Evolutionary conservation across 768 basidiomycete genomes (phyloP).

Genomic region (Rhizopogon sp.): DNA sequence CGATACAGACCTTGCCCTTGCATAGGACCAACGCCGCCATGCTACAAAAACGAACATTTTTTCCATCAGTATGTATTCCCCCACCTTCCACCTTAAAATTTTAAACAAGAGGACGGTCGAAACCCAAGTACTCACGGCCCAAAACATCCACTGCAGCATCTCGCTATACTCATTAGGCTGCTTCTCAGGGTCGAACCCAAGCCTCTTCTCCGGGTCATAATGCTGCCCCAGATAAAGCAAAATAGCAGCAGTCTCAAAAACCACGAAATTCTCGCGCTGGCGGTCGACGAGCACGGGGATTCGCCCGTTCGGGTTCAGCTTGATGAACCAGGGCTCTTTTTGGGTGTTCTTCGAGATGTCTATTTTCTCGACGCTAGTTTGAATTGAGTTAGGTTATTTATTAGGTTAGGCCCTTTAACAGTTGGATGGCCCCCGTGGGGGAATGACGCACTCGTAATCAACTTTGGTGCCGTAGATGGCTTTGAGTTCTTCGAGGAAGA

Average conservation of each 20-base stretch:
- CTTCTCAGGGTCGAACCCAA: conserved; percentile 31
- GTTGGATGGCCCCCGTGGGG: no score
- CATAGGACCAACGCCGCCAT: conserved; percentile 33
- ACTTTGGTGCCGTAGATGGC: conserved; percentile 27
- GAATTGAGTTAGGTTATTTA: no score
- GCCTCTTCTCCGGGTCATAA: conserved; percentile 38
- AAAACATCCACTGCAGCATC: conserved; percentile 45
- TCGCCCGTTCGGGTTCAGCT: conserved; percentile 37
- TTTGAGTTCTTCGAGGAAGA: conserved; percentile 59
- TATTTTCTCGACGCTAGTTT: conserved; percentile 14
- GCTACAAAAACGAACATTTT: conserved; percentile 5
- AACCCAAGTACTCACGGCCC: conserved; percentile 18
- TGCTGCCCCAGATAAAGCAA: conserved; percentile 38
- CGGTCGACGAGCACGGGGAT: conserved; percentile 34
- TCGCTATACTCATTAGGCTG: conserved; percentile 31
- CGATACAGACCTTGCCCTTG: conserved; percentile 22
- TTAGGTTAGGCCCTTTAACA: no score
- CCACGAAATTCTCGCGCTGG: conserved; percentile 23
- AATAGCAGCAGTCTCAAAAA: conserved; percentile 43
- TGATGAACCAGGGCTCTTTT: conserved; percentile 31
- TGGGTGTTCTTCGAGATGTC: conserved; percentile 13
- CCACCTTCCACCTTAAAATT: not conserved
- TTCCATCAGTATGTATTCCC: not conserved
- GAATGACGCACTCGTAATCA: conserved; percentile 28
- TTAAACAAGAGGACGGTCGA: not conserved